Evolutionary conservation across 768 basidiomycete species (phyloP).

Genomic region (Calocera cornea): DNA sequence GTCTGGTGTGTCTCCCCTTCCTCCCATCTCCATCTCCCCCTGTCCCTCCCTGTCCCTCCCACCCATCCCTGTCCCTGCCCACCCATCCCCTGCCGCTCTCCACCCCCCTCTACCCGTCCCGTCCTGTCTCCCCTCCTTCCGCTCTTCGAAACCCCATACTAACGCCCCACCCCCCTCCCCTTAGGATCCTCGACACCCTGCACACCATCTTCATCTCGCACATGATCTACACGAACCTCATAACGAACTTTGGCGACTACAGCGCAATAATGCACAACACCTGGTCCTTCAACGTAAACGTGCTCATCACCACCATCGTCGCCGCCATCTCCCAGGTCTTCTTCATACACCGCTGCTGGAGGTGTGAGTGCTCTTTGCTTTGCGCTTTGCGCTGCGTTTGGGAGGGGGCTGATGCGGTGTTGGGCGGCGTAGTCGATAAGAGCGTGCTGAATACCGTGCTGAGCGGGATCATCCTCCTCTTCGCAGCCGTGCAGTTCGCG

Average conservation of each 20-base stretch:
- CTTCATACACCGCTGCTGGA: background rate
- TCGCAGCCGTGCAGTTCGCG: background rate
- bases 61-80: too few species aligned
- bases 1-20: background rate
- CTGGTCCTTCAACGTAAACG: background rate
- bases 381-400: background rate
- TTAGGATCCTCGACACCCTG: constrained; percentile 2
- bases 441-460: background rate
- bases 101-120: too few species aligned
- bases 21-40: too few species aligned
- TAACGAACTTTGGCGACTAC: background rate
- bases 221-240: constrained; percentile 1
- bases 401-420: background rate
- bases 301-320: background rate
- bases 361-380: background rate
- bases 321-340: background rate
- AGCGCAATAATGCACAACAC: background rate
- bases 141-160: too few species aligned
- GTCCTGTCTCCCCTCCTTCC: too few species aligned
- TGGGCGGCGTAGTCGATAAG: background rate
- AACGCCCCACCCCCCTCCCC: background rate
- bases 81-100: too few species aligned
- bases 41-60: too few species aligned
- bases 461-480: background rate
- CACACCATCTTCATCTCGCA: background rate